A percentile compares a stretch with the other conserved stretches of the same genome.
These are phyloP conservation scores for Ogataea saltuana DNA, from an alignment of 805 yeast genomes.

Conservation along the genomic window DNA sequence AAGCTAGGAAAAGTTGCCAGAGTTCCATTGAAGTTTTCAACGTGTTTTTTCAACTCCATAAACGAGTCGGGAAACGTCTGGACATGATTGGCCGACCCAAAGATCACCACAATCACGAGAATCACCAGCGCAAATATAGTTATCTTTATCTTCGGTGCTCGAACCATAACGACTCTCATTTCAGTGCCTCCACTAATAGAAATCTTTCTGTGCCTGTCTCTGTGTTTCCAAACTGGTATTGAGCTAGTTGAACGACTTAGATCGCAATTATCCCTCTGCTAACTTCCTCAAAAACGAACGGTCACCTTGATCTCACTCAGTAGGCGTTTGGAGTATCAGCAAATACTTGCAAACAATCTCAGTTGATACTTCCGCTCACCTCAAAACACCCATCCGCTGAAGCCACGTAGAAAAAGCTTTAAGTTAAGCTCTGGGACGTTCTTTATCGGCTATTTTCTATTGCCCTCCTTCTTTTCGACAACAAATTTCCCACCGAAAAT, in stretches of 20 bases:
- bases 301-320: too few relatives aligned
- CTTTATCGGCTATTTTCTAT: too few relatives aligned
- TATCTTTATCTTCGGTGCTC: conserved; percentile 9
- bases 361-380: too few relatives aligned
- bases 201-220: not conserved
- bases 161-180: conserved; percentile 15
- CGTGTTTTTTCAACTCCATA: conserved; percentile 8
- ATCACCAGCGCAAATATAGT: conserved; percentile 5
- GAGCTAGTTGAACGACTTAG: too few relatives aligned
- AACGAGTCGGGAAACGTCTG: conserved; percentile 10
- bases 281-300: too few relatives aligned
- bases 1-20: not conserved
- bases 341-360: too few relatives aligned
- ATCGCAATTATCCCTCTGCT: too few relatives aligned
- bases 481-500: not conserved
- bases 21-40: conserved; percentile 11
- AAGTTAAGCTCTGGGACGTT: too few relatives aligned
- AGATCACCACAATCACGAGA: conserved; percentile 7
- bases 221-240: too few relatives aligned
- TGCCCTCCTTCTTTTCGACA: not conserved
- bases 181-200: not conserved
- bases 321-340: too few relatives aligned
- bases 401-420: too few relatives aligned
- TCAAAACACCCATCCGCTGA: too few relatives aligned
- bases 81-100: conserved; percentile 7